Evolutionary conservation across 805 yeast genomes (phyloP), one percentile per base, ranked within the genome.

Genomic region (Hanseniaspora mollemarum): DNA sequence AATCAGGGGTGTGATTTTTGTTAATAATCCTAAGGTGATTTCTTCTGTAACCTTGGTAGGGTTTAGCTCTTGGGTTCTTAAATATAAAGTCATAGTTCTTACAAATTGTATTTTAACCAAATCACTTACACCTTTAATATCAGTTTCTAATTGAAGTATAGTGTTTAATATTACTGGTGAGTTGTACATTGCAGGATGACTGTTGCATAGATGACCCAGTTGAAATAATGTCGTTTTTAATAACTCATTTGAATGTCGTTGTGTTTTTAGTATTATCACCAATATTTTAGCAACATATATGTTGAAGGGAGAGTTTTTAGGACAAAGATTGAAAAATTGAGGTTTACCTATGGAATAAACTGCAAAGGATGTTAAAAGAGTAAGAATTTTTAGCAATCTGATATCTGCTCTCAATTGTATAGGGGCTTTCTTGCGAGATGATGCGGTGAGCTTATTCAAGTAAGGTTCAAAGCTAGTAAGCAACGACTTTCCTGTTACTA

Each of bases 341-440:
- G 41, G 41, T 21, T 16, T 21, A 13, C 4, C 12, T 12, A 3
- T 9, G 21, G 41, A 37, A 22, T 41, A n/a, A 4, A 28, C 71
- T 0, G 88, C 94, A 65, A 87, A 77, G 39, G 75, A 74, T 0
- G 94, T 88, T 4, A 84, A 60, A 21, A 87, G 64, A 57, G 75
- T 76, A 1, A 87, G 59, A 5, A 86, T 62, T 53, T 84, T 73
- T 21, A 72, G 71, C 2, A 81, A 57, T 55, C 71, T 77, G 2
- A 71, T 65, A 45, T 75, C 80, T 8, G 53, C 46, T 7, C 19
- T 35, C 4, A 35, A 7, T 35, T 35, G 39, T 6, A 35, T 4
- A 16, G 6, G 8, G n/a, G 25, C 3, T 60, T 54, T 9, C 51
- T 24, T 16, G 51, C 56, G 33, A 61, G 60, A 8, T 62, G 61